These are phyloP conservation scores for Mycena amicta DNA, from an alignment of 768 basidiomycete species.

Conservation along the genomic window DNA sequence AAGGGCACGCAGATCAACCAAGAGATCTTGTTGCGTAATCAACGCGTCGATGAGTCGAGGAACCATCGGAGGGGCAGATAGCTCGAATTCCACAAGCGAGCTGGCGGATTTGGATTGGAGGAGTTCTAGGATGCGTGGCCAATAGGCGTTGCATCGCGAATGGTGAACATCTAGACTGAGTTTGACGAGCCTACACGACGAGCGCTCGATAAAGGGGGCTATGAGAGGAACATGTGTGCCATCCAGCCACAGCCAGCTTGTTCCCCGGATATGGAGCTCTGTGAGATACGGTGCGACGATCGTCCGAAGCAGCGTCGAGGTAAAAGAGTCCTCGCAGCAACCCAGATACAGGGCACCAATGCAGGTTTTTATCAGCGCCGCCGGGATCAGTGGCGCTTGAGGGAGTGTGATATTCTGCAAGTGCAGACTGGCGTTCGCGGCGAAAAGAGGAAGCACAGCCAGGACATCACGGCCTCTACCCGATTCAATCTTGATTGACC, in stretches of 20 bases:
- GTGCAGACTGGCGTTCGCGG: neutral
- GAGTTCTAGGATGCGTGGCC: neutral
- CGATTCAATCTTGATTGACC: neutral
- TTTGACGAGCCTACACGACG: neutral
- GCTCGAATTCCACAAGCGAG: neutral
- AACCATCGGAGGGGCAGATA: neutral
- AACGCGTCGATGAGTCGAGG: neutral
- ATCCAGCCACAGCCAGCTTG: neutral
- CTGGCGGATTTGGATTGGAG: neutral
- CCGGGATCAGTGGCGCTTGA: neutral
- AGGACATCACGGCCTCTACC: neutral
- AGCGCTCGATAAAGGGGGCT: neutral
- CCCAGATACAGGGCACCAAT: neutral
- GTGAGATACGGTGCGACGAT: neutral
- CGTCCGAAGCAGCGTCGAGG: neutral
- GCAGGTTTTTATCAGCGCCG: neutral
- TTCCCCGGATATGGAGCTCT: neutral
- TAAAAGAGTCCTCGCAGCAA: neutral
- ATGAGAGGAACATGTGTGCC: neutral
- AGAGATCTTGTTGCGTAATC: neutral
- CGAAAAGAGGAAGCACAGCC: neutral
- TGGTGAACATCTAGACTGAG: neutral
- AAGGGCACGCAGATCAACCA: neutral
- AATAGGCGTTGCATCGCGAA: neutral
- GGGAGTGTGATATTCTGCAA: neutral